Evolutionary conservation across 169 alveolate genomes (phyloP).

Genomic region (Plasmodium knowlesi): DNA sequence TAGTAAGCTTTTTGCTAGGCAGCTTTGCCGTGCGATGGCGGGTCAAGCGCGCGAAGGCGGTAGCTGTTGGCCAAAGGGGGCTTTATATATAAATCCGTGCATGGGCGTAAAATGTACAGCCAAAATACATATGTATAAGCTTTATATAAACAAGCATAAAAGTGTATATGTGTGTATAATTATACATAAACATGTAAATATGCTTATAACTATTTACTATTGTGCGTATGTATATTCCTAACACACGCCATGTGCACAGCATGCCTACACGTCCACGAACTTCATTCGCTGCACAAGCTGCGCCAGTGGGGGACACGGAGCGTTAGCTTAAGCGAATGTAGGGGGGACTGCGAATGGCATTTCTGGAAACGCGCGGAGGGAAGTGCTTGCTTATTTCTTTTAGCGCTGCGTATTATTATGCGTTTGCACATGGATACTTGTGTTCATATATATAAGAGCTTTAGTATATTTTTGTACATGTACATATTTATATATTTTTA

Average conservation of each 20-base stretch:
- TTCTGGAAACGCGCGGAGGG: neutral
- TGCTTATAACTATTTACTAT: neutral
- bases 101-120: neutral
- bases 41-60: neutral
- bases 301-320: neutral
- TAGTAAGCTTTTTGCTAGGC: neutral
- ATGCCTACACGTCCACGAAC: neutral
- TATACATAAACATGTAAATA: neutral
- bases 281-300: neutral
- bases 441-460: neutral
- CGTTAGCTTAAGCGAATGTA: slow-evolving; percentile 4
- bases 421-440: neutral
- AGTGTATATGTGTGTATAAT: neutral
- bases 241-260: neutral
- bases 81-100: neutral
- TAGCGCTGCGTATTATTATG: neutral
- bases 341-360: neutral
- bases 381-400: slow-evolving; percentile 14
- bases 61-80: neutral
- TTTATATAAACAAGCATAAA: neutral
- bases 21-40: neutral
- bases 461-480: neutral
- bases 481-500: neutral
- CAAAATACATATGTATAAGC: neutral
- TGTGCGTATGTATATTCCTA: neutral